phyloP scores from a whole-genome alignment of 371 early-diverging fungal genomes.

The Nematocida sp. region DNA sequence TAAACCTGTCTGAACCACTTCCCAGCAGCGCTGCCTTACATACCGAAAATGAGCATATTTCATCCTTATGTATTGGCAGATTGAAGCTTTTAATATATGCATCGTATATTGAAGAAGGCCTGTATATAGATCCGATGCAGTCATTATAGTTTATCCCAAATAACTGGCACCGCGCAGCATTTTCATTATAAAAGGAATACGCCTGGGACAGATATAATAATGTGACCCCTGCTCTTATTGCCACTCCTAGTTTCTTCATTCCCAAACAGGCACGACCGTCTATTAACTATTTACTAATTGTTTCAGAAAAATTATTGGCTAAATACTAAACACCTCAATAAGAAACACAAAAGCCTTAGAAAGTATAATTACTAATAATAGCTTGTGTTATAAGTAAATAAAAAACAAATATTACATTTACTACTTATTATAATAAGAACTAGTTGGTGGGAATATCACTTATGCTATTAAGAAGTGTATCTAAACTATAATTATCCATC shows the following conservation, averaged over 20 bases:
- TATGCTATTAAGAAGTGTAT: conserved; percentile 35
- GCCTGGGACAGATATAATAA: background rate
- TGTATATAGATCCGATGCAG: conserved; percentile 60
- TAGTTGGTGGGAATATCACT: conserved; percentile 4
- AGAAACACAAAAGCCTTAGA: background rate
- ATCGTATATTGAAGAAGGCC: conserved; percentile 57
- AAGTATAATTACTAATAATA: background rate
- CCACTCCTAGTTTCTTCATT: conserved; percentile 7
- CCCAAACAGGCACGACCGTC: conserved; percentile 11
- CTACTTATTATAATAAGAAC: background rate
- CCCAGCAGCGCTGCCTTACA: conserved; percentile 54
- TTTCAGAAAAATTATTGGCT: conserved; percentile 44
- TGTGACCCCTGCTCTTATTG: conserved; percentile 2
- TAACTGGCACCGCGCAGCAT: conserved; percentile 26
- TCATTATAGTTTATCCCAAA: conserved; percentile 57
- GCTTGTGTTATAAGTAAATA: no score
- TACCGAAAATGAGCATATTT: conserved; percentile 37
- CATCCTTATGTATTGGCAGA: conserved; percentile 59
- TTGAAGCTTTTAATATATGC: conserved; percentile 61
- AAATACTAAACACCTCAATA: conserved; percentile 4
- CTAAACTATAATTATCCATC: conserved; percentile 37
- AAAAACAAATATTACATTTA: no score
- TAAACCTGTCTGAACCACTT: background rate
- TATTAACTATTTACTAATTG: conserved; percentile 26
- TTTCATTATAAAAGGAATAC: conserved; percentile 10